Conservation (phyloP, 202 grass and related monocot species). For the Zizania palustris region DNA sequence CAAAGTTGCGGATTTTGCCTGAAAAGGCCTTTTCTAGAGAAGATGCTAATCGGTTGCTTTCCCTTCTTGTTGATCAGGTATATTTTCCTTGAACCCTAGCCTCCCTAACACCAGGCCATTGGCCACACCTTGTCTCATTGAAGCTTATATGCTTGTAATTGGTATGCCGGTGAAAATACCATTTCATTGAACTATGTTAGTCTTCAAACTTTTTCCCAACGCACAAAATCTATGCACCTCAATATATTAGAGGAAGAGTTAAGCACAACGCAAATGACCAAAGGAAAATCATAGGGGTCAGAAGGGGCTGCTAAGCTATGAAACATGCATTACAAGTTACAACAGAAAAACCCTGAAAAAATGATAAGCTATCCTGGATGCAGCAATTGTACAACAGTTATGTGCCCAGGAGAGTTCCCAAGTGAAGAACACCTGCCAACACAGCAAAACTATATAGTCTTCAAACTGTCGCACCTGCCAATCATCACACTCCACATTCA, state of each 20-base stretch:
- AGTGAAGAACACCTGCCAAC: too few species aligned
- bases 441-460: background rate
- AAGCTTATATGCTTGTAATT: conserved; percentile 7
- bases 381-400: too few species aligned
- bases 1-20: conserved; percentile 71
- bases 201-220: too few species aligned
- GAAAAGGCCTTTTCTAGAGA: conserved; percentile 77
- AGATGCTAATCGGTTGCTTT: conserved; percentile 71
- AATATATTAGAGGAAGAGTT: too few species aligned
- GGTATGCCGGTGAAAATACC: conserved; percentile 17
- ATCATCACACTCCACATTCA: conserved; percentile 9
- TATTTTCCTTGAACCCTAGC: background rate
- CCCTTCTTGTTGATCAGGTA: conserved; percentile 91
- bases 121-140: conserved; percentile 24
- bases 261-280: too few species aligned
- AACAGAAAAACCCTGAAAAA: too few species aligned
- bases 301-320: too few species aligned
- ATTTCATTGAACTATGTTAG: conserved; percentile 32
- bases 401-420: too few species aligned
- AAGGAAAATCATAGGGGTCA: too few species aligned
- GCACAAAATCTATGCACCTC: too few species aligned
- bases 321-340: too few species aligned
- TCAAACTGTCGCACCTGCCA: background rate
- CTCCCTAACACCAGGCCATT: background rate
- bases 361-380: too few species aligned